Conservation (phyloP, 495 filamentous ascomycete genomes). For the Collariella sp. region DNA sequence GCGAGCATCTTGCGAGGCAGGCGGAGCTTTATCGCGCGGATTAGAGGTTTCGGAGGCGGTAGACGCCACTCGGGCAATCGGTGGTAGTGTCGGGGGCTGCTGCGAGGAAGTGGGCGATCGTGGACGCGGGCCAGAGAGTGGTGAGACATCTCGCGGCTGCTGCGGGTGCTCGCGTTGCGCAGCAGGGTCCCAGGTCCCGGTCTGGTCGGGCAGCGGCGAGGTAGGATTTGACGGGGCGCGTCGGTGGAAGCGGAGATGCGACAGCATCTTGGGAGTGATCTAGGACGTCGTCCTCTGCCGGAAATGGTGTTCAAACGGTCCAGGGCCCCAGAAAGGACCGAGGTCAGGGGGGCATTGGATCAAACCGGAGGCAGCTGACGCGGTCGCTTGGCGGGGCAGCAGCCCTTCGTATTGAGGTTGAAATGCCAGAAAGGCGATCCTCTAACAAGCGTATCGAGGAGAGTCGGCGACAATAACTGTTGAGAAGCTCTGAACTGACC, state of each 20-base stretch:
- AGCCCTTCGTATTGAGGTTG: no score
- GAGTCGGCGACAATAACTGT: no score
- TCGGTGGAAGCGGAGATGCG: constrained; percentile 47
- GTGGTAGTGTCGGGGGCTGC: constrained; percentile 37
- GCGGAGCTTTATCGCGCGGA: constrained; percentile 9
- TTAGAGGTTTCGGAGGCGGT: constrained; percentile 22
- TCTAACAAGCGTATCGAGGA: no score
- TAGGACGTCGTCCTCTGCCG: no score
- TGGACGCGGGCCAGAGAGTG: constrained; percentile 33
- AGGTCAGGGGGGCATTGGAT: no score
- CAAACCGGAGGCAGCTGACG: no score
- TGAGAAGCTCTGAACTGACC: no score
- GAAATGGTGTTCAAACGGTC: no score
- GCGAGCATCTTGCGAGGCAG: constrained; percentile 23
- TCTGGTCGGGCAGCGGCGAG: constrained; percentile 40
- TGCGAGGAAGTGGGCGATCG: constrained; percentile 30
- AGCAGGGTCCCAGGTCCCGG: constrained; percentile 29
- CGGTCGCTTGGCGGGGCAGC: no score
- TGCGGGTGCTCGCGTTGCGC: constrained; percentile 32
- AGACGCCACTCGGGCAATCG: constrained; percentile 39
- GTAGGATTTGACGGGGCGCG: constrained; percentile 46
- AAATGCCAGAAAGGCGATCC: no score
- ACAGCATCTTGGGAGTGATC: constrained; percentile 36
- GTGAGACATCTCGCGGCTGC: constrained; percentile 30
- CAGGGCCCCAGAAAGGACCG: no score